These are phyloP conservation scores for Brassica cretica DNA, from an alignment of 345 rosid species.

Conservation along the genomic window DNA sequence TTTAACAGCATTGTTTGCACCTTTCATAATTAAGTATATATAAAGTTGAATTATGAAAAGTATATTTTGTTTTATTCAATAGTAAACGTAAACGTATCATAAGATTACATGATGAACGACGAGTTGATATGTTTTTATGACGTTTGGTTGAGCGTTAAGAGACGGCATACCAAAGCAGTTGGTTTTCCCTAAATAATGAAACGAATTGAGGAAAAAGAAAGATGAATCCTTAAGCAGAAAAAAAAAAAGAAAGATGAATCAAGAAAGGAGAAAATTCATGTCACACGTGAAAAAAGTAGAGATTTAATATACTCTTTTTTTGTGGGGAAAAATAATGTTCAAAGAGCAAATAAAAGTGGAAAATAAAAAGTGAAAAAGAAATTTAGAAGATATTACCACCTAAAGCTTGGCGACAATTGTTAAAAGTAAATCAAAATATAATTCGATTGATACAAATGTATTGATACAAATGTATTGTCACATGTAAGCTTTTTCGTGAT, in stretches of 20 bases:
- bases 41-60: neutral
- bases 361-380: constrained; percentile 30
- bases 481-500: constrained; percentile 12
- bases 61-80: neutral
- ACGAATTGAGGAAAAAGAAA: constrained; percentile 23
- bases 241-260: constrained; percentile 16
- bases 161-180: constrained; percentile 27
- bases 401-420: constrained; percentile 27
- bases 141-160: constrained; percentile 33
- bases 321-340: neutral
- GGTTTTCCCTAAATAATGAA: constrained; percentile 15
- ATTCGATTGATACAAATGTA: neutral
- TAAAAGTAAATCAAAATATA: neutral
- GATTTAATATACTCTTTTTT: constrained; percentile 6
- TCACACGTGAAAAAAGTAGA: constrained; percentile 55
- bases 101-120: neutral
- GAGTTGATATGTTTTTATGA: constrained; percentile 24
- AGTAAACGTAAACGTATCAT: neutral
- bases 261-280: constrained; percentile 34
- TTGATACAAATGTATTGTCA: neutral
- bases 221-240: neutral
- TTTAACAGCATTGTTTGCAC: neutral
- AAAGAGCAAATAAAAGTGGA: constrained; percentile 14
- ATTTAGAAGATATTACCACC: constrained; percentile 37
- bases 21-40: neutral